These are phyloP conservation scores for Dactylonectria estremocensis DNA, from an alignment of 2,329 filamentous ascomycete species.

Conservation along the genomic window DNA sequence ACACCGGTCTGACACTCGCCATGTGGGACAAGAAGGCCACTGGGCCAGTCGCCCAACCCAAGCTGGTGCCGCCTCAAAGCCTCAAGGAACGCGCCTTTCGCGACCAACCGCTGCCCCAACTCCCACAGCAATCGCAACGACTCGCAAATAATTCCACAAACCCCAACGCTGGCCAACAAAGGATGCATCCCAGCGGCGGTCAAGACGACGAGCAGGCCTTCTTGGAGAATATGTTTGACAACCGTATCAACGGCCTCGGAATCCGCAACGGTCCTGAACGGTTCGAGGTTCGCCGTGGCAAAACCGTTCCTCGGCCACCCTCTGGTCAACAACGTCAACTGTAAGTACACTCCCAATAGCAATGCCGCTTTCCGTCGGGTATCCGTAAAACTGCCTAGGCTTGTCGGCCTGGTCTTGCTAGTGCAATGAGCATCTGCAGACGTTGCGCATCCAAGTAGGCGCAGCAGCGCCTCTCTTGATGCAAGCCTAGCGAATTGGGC, in stretches of 20 bases:
- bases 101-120: slow-evolving; percentile 36
- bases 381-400: neutral
- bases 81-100: slow-evolving; percentile 48
- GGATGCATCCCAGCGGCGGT: slow-evolving; percentile 24
- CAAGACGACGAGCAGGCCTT: slow-evolving; percentile 32
- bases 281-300: slow-evolving; percentile 53
- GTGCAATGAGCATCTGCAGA: slow-evolving; percentile 12
- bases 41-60: slow-evolving; percentile 37
- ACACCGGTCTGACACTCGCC: slow-evolving; percentile 32
- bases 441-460: slow-evolving; percentile 13
- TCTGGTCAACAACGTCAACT: slow-evolving; percentile 41
- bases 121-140: slow-evolving; percentile 30
- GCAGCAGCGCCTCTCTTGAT: slow-evolving; percentile 20
- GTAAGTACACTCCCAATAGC: slow-evolving; percentile 47
- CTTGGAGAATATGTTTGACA: slow-evolving; percentile 46
- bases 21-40: slow-evolving; percentile 48
- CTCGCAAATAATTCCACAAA: slow-evolving; percentile 29
- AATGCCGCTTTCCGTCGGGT: slow-evolving; percentile 15
- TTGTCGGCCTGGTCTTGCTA: slow-evolving; percentile 18
- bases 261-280: slow-evolving; percentile 47
- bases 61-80: slow-evolving; percentile 44
- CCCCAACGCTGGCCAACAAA: slow-evolving; percentile 30
- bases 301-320: slow-evolving; percentile 49
- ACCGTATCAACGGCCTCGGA: slow-evolving; percentile 50
- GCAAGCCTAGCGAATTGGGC: neutral